These are phyloP conservation scores for Carallia brachiata DNA, from an alignment of 345 rosid genomes.

Conservation along the genomic window DNA sequence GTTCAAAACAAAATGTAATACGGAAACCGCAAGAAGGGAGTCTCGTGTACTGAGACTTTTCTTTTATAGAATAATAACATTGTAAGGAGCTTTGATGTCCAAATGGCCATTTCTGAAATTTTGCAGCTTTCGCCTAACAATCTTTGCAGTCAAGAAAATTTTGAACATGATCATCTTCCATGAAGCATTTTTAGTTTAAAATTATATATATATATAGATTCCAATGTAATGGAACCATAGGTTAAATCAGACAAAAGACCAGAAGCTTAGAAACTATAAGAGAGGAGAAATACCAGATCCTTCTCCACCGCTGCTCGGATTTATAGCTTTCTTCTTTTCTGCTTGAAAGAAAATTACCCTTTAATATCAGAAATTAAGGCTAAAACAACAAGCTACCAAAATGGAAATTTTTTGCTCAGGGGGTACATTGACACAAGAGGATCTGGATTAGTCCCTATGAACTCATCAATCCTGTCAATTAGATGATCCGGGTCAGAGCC, in stretches of 20 bases:
- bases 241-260: neutral
- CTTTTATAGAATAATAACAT: no score
- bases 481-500: neutral
- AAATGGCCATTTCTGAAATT: no score
- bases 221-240: neutral
- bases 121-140: no score
- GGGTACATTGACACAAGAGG: slow-evolving; percentile 36
- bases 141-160: no score
- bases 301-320: slow-evolving; percentile 27
- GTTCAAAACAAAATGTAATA: no score
- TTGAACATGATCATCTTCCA: no score
- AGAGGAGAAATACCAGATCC: slow-evolving; percentile 25
- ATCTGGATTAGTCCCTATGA: slow-evolving; percentile 32
- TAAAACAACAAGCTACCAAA: neutral
- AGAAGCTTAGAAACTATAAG: neutral
- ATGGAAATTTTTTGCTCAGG: neutral
- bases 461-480: slow-evolving; percentile 43
- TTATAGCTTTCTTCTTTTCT: slow-evolving; percentile 29
- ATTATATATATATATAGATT: no score
- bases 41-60: no score
- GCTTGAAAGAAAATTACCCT: slow-evolving; percentile 1
- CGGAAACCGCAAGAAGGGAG: no score
- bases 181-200: no score
- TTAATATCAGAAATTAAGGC: neutral
- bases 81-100: no score